These are phyloP conservation scores for Inonotus obliquus DNA, from an alignment of 1,284 basidiomycete genomes.

Conservation along the genomic window DNA sequence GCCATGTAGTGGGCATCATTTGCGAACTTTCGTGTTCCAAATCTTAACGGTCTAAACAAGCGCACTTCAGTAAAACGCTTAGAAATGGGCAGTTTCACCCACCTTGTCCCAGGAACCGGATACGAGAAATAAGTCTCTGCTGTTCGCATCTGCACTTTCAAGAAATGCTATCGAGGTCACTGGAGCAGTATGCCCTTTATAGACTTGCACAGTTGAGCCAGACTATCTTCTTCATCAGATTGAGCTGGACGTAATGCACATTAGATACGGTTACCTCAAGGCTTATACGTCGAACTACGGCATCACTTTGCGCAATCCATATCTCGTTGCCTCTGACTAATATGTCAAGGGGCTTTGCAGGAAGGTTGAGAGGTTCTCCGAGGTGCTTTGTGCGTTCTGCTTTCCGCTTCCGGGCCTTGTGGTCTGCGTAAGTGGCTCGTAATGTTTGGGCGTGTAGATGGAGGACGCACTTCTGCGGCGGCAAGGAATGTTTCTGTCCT, in stretches of 20 bases:
- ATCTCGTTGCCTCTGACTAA: slow-evolving; percentile 58
- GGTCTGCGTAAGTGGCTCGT: slow-evolving; percentile 15
- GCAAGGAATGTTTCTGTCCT: slow-evolving; percentile 72
- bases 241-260: slow-evolving; percentile 11
- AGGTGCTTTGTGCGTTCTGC: slow-evolving; percentile 64
- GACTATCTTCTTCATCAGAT: slow-evolving; percentile 44
- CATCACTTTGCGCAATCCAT: slow-evolving; percentile 86
- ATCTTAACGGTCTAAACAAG: slow-evolving; percentile 64
- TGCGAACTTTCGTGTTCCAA: slow-evolving; percentile 71
- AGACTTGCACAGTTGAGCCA: slow-evolving; percentile 70
- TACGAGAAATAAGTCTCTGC: slow-evolving; percentile 51
- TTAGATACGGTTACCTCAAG: slow-evolving; percentile 50
- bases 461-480: slow-evolving; percentile 52
- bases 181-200: slow-evolving; percentile 81
- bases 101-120: slow-evolving; percentile 92
- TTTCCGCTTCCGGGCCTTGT: slow-evolving; percentile 66
- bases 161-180: slow-evolving; percentile 77
- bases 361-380: slow-evolving; percentile 73
- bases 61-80: slow-evolving; percentile 17
- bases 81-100: slow-evolving; percentile 16
- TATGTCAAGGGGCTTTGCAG: slow-evolving; percentile 71
- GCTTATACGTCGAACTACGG: slow-evolving; percentile 66
- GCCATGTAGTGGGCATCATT: background rate
- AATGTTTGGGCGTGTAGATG: slow-evolving; percentile 12
- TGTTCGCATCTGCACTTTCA: slow-evolving; percentile 32